Conservation (phyloP, 352 stramenopile species). For the Globisporangium nagaii region DNA sequence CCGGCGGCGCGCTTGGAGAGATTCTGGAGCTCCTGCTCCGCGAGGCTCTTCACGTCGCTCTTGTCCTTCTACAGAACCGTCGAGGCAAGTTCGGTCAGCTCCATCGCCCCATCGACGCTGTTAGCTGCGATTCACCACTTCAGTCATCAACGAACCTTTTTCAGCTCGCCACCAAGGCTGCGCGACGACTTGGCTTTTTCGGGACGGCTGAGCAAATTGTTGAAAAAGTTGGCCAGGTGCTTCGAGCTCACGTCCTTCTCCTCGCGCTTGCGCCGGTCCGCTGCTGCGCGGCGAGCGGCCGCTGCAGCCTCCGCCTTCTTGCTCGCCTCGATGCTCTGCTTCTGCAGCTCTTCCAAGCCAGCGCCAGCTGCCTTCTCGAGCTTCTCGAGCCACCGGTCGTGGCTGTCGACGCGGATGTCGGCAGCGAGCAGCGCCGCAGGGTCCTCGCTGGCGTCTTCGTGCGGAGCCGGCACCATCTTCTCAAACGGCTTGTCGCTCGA, state of each 20-base stretch:
- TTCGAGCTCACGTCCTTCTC: slow-evolving; percentile 85
- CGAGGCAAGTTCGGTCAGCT: not conserved
- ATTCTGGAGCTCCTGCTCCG: slow-evolving; percentile 51
- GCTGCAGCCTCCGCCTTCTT: slow-evolving; percentile 72
- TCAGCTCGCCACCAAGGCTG: slow-evolving; percentile 42
- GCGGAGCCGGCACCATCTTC: slow-evolving; percentile 66
- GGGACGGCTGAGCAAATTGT: slow-evolving; percentile 78
- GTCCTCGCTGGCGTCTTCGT: slow-evolving; percentile 34
- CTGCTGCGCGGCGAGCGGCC: slow-evolving; percentile 53
- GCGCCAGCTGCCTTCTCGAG: slow-evolving; percentile 74
- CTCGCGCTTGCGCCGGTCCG: slow-evolving; percentile 71
- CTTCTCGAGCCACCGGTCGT: slow-evolving; percentile 79
- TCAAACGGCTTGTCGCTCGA: slow-evolving; percentile 72
- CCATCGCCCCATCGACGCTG: no score
- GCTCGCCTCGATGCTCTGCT: slow-evolving; percentile 80
- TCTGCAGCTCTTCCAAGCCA: slow-evolving; percentile 75
- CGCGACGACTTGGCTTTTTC: slow-evolving; percentile 78
- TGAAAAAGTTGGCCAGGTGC: slow-evolving; percentile 85
- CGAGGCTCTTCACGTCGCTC: slow-evolving; percentile 44
- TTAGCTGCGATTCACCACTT: no score
- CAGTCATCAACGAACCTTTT: slow-evolving; percentile 34
- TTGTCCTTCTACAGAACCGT: slow-evolving; percentile 48
- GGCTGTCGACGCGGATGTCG: slow-evolving; percentile 58
- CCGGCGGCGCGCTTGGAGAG: slow-evolving; percentile 30
- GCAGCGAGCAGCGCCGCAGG: slow-evolving; percentile 19